Evolutionary conservation across 805 yeast species (phyloP).

Genomic region (Saccharomyces paradoxus): DNA sequence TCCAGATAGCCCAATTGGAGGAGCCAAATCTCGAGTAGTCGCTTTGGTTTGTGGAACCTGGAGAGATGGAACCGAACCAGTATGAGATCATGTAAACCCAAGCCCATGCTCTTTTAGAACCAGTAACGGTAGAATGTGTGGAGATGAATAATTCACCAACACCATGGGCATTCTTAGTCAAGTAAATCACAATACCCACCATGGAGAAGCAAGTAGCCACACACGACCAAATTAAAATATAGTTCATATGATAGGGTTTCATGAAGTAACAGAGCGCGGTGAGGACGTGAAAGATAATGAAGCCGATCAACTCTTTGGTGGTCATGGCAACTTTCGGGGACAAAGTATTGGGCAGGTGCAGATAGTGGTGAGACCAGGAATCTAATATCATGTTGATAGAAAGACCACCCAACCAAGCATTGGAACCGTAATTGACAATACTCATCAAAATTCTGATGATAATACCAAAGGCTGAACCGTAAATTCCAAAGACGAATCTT

Average conservation of each 20-base stretch:
- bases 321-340: constrained; percentile 30
- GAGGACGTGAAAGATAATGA: constrained; percentile 37
- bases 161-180: constrained; percentile 30
- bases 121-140: constrained; percentile 25
- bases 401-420: constrained; percentile 40
- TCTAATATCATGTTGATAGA: constrained; percentile 34
- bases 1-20: constrained; percentile 23
- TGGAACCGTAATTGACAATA: constrained; percentile 41
- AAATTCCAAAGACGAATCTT: constrained; percentile 40
- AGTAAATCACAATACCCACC: constrained; percentile 33
- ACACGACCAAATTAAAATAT: constrained; percentile 32
- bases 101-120: constrained; percentile 34
- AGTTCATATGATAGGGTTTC: constrained; percentile 39
- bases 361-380: constrained; percentile 35
- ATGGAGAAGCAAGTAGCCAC: constrained; percentile 34
- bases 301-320: constrained; percentile 33
- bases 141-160: constrained; percentile 30
- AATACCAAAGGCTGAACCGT: constrained; percentile 37
- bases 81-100: constrained; percentile 37
- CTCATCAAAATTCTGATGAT: constrained; percentile 36
- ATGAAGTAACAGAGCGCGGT: constrained; percentile 34
- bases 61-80: constrained; percentile 37
- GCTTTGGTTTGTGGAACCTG: constrained; percentile 35
- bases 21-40: constrained; percentile 36
- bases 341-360: constrained; percentile 30